These are phyloP conservation scores for Galeopsis tetrahit DNA, from an alignment of 257 asterid genomes.

Conservation along the genomic window DNA sequence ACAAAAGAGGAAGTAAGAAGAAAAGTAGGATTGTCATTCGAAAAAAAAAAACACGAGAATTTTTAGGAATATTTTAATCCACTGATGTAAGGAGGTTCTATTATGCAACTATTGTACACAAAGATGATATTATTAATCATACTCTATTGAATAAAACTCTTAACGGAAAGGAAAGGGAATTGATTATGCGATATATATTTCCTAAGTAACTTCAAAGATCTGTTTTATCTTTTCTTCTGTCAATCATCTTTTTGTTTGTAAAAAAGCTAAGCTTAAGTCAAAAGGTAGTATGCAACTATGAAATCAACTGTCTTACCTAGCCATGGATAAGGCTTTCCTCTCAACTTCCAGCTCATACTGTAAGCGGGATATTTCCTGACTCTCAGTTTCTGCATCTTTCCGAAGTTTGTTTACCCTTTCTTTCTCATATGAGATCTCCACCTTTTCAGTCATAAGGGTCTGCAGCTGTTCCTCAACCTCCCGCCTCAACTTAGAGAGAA, in stretches of 20 bases:
- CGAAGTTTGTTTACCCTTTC: slow-evolving; percentile 86
- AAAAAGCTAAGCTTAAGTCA: slow-evolving; percentile 23
- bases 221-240: not conserved
- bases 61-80: not conserved
- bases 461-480: slow-evolving; percentile 91
- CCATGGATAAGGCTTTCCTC: slow-evolving; percentile 93
- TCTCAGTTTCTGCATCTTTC: slow-evolving; percentile 77
- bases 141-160: not conserved
- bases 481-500: slow-evolving; percentile 74
- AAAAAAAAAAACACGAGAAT: not conserved
- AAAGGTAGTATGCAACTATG: slow-evolving; percentile 34
- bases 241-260: not conserved
- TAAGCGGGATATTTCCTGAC: slow-evolving; percentile 76
- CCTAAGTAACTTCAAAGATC: not conserved
- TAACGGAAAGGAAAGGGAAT: not conserved
- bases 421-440: slow-evolving; percentile 84
- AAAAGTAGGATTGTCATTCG: not conserved
- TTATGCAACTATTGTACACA: slow-evolving; percentile 8
- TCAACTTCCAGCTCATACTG: slow-evolving; percentile 97
- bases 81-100: not conserved
- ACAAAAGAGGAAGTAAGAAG: not conserved
- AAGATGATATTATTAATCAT: not conserved
- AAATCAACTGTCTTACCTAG: slow-evolving; percentile 57
- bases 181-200: not conserved
- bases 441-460: slow-evolving; percentile 63